Evolutionary conservation across 2,329 filamentous ascomycete genomes (phyloP).

Genomic region (Scytalidium lignicola): DNA sequence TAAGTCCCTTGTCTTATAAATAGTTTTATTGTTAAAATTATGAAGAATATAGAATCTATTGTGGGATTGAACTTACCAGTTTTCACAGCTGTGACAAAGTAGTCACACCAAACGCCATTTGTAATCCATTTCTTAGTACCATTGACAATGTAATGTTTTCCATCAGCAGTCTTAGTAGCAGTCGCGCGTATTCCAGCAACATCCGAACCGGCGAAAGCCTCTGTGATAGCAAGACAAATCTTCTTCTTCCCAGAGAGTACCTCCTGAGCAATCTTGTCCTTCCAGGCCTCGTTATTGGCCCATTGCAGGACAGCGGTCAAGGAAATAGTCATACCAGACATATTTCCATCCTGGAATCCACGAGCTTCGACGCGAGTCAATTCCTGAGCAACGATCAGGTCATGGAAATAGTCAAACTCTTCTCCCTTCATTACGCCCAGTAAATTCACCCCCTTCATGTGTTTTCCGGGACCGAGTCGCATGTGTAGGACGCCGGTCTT

Average conservation of each 20-base stretch:
- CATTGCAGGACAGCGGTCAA: constrained; percentile 78
- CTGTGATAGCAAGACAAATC: constrained; percentile 82
- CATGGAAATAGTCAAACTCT: constrained; percentile 85
- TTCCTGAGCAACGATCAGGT: constrained; percentile 72
- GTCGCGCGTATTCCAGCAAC: constrained; percentile 77
- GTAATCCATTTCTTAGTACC: constrained; percentile 99
- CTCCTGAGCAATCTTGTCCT: constrained; percentile 63
- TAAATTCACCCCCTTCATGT: constrained; percentile 66
- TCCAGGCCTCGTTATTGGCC: constrained; percentile 61
- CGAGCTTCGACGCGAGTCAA: constrained; percentile 63
- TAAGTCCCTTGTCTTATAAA: constrained; percentile 61
- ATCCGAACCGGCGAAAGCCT: constrained; percentile 81
- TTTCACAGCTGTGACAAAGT: constrained; percentile 94
- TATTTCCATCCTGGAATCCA: constrained; percentile 82
- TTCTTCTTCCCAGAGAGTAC: constrained; percentile 79
- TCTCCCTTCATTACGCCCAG: constrained; percentile 69
- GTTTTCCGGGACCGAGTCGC: constrained; percentile 77
- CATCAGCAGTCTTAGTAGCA: constrained; percentile 73
- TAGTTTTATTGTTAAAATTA: background rate
- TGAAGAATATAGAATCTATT: background rate
- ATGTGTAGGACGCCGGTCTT: constrained; percentile 70
- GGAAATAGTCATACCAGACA: constrained; percentile 81
- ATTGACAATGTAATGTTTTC: constrained; percentile 99
- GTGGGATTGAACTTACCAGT: constrained; percentile 40
- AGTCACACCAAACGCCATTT: constrained; percentile 94